Conservation (phyloP, 441 rosid species). For the Iberis amara region DNA sequence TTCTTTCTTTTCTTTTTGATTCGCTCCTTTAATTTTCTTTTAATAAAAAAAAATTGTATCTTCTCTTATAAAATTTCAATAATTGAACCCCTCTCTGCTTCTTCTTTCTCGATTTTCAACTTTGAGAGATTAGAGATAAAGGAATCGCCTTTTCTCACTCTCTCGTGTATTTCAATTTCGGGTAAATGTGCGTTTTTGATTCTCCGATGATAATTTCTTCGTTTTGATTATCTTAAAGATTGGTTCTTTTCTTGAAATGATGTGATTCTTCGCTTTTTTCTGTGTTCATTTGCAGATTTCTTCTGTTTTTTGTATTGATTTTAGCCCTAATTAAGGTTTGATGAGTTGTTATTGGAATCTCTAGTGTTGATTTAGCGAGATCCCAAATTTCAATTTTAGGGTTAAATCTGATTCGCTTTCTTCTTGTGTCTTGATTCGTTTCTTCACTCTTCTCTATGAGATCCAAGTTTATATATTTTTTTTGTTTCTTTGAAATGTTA, state of each 20-base stretch:
- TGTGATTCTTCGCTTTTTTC: constrained; percentile 19
- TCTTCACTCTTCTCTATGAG: not conserved
- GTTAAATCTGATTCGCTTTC: constrained; percentile 15
- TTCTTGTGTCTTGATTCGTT: not conserved
- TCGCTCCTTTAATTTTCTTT: constrained; percentile 22
- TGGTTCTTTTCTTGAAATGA: constrained; percentile 2
- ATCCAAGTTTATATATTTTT: constrained; percentile 13
- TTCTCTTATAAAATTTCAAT: no score
- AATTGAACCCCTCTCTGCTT: not conserved
- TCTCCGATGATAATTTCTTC: not conserved
- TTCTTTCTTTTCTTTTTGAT: not conserved
- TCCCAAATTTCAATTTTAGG: constrained; percentile 24
- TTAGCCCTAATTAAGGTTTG: not conserved
- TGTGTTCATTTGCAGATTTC: constrained; percentile 11
- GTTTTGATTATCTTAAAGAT: not conserved
- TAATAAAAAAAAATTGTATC: no score
- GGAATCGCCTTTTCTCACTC: constrained; percentile 28
- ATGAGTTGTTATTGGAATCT: constrained; percentile 12
- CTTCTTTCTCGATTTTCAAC: constrained; percentile 14
- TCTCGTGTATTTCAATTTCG: not conserved
- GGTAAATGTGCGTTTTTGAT: constrained; percentile 4
- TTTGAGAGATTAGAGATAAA: constrained; percentile 24
- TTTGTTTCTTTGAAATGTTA: not conserved
- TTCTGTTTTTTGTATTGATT: not conserved
- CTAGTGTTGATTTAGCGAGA: constrained; percentile 21